Conservation (phyloP, 83 land plant species). For the Larix sibirica region DNA sequence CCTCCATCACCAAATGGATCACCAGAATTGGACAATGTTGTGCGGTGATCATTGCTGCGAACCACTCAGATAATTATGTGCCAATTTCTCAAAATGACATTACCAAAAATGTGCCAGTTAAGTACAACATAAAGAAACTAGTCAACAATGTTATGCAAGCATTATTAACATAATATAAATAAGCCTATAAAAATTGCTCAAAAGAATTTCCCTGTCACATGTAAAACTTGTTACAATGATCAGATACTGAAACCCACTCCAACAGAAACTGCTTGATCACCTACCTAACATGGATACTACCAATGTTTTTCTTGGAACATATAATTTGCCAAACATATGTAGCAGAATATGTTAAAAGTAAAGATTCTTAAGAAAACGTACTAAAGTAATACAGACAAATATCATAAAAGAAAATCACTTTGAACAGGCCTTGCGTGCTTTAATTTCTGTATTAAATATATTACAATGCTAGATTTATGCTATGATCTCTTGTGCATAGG, state of each 20-base stretch:
- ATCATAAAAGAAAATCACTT: neutral
- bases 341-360: neutral
- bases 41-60: conserved; percentile 37
- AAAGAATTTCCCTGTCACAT: neutral
- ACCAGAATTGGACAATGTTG: conserved; percentile 39
- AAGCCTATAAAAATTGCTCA: neutral
- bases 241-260: neutral
- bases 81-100: neutral
- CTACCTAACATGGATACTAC: neutral
- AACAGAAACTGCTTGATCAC: neutral
- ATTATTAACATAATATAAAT: neutral
- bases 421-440: neutral
- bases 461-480: no score
- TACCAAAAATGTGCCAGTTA: neutral
- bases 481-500: no score
- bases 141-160: neutral
- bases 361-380: neutral
- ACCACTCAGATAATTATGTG: neutral
- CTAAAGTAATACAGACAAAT: neutral
- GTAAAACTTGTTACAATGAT: neutral
- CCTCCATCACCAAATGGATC: conserved; percentile 51
- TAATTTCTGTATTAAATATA: neutral
- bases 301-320: neutral
- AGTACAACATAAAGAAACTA: neutral
- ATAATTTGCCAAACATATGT: neutral